A percentile compares a stretch with the other conserved stretches of the same genome.
These are phyloP conservation scores for Takashimella koratensis DNA, from an alignment of 1,284 basidiomycete species.

Conservation along the genomic window DNA sequence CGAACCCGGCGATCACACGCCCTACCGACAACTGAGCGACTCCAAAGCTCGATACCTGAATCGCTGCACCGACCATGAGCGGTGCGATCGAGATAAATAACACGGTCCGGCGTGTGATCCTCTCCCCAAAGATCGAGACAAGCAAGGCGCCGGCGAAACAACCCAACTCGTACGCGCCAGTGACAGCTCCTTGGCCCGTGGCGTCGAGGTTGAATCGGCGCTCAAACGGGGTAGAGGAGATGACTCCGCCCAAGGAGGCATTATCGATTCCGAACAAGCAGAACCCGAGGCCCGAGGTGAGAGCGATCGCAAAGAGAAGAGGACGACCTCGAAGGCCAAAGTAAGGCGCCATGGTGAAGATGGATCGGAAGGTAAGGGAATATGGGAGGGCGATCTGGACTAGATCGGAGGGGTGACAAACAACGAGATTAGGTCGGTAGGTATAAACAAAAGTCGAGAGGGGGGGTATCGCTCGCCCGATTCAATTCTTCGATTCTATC, in stretches of 20 bases:
- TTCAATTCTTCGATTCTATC: too few relatives aligned
- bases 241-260: conserved; percentile 20
- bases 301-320: conserved; percentile 15
- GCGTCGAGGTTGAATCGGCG: conserved; percentile 6
- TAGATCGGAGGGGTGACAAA: too few relatives aligned
- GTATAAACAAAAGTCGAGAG: too few relatives aligned
- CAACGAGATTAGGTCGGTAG: too few relatives aligned
- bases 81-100: conserved; percentile 9
- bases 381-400: background rate
- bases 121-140: conserved; percentile 14
- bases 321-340: conserved; percentile 14
- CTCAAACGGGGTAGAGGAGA: conserved; percentile 15
- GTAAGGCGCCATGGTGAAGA: conserved; percentile 12
- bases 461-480: too few relatives aligned
- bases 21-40: conserved; percentile 16
- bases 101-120: conserved; percentile 8
- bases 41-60: conserved; percentile 13
- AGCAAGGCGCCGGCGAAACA: conserved; percentile 17
- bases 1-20: conserved; percentile 17
- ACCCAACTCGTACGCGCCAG: conserved; percentile 16
- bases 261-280: conserved; percentile 20
- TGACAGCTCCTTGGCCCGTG: conserved; percentile 18
- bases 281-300: conserved; percentile 17
- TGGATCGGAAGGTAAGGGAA: background rate
- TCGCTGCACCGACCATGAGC: conserved; percentile 12